Evolutionary conservation across 1,284 basidiomycete genomes (phyloP).

Genomic region (Cerrena zonata): DNA sequence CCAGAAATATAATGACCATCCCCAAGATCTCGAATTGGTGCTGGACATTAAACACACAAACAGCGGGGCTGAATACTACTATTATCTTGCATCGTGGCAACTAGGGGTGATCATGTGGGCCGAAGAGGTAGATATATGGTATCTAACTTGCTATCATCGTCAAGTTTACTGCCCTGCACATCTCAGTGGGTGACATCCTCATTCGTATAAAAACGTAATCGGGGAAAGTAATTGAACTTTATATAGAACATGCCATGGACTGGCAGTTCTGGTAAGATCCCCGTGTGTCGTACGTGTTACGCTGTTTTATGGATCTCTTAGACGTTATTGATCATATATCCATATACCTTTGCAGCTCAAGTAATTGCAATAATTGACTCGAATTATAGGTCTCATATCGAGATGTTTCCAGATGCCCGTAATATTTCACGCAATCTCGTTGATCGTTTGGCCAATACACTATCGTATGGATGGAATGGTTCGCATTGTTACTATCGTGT

Average conservation of each 20-base stretch:
- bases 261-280: neutral
- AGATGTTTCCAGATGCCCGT: constrained; percentile 17
- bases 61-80: neutral
- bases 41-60: neutral
- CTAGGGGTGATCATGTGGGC: constrained; percentile 17
- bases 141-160: neutral
- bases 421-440: constrained; percentile 5
- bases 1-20: neutral
- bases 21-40: constrained; percentile 9
- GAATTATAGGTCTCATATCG: neutral
- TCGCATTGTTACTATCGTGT: neutral
- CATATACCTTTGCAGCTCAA: neutral
- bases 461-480: neutral
- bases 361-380: neutral
- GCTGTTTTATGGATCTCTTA: neutral
- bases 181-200: neutral
- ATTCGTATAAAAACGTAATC: neutral
- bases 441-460: neutral
- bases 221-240: too few relatives aligned
- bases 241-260: neutral
- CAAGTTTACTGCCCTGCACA: neutral
- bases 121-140: neutral
- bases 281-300: neutral
- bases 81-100: constrained; percentile 16
- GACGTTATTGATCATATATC: neutral